Evolutionary conservation across 495 filamentous ascomycete genomes (phyloP), one percentile per base, ranked within the genome.

Genomic region (Neurospora hispaniola): DNA sequence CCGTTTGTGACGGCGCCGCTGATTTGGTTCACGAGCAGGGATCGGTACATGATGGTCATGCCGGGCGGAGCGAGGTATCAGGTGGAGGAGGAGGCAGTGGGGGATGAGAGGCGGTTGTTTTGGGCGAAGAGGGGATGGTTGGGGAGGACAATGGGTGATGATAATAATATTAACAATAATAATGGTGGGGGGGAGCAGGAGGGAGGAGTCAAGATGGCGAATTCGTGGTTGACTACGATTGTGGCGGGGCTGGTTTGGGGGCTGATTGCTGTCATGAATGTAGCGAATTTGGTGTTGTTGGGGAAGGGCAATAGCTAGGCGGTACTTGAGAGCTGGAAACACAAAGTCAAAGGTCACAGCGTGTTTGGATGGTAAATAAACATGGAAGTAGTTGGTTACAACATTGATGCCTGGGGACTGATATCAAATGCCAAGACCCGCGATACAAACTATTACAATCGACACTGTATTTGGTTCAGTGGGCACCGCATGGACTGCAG

Each of bases 1-100:
- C 94, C 94, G 0, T 93, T 97, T 78, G 89, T 95, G 40, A 89
- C 87, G 12, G 93, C 92, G 5, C 94, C 94, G 23, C 82, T 97
- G 27, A 91, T 97, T 75, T 97, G 90, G 79, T 97, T 97, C 76
- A 97, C 94, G 1, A 93, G 91, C 73, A 85, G 90, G 62, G 90
- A 90, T 73, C 87, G 88, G 75, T 96, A 92, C 78, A 97, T 97
- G 94, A 91, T 86, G 31, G 93, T 93, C 7, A 77, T 81, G 75
- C 73, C 75, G 18, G 78, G 82, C 69, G 70, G 73, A 71, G 79
- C 83, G 27, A 72, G 81, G 42, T 79, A 79, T 40, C 80, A 77
- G 23, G 72, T 71, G 48, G 73, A 77, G 41, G 76, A 73, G 11
- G 71, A 42, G 18, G 35, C 4, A 4, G 72, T 71, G 16, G 76